A percentile compares a stretch with the other conserved stretches of the same genome.
Conservation (phyloP, 345 rosid genomes). For the Eucalyptus sp. region DNA sequence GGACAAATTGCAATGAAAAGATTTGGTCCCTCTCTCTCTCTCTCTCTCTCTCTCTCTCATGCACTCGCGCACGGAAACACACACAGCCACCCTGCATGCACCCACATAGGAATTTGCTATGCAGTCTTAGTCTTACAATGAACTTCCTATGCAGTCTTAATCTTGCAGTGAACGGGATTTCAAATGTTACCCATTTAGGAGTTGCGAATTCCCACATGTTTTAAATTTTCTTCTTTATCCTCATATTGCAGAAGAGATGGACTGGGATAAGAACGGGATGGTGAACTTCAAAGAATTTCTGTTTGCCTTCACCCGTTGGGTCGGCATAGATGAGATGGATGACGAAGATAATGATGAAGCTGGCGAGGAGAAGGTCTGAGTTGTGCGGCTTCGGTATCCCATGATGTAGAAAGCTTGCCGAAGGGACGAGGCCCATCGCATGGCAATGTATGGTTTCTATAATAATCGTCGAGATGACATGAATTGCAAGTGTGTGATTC, state of each 20-base stretch:
- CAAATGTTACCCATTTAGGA: background rate
- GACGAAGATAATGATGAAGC: constrained; percentile 35
- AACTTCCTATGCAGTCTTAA: background rate
- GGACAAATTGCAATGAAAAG: constrained; percentile 85
- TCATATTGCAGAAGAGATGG: constrained; percentile 83
- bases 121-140: background rate
- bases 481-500: background rate
- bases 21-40: constrained; percentile 49
- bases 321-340: constrained; percentile 69
- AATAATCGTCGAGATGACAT: background rate
- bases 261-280: constrained; percentile 94
- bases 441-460: background rate
- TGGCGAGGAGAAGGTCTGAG: constrained; percentile 8
- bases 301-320: constrained; percentile 90
- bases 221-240: background rate
- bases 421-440: background rate
- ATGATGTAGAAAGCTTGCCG: background rate
- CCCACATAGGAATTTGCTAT: background rate
- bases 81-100: background rate
- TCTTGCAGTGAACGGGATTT: background rate
- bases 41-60: background rate
- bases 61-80: background rate
- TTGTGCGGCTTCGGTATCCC: background rate
- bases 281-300: constrained; percentile 93
- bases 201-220: background rate